These are phyloP conservation scores for Solanum virginianum DNA, from an alignment of 257 asterid species.

Conservation along the genomic window DNA sequence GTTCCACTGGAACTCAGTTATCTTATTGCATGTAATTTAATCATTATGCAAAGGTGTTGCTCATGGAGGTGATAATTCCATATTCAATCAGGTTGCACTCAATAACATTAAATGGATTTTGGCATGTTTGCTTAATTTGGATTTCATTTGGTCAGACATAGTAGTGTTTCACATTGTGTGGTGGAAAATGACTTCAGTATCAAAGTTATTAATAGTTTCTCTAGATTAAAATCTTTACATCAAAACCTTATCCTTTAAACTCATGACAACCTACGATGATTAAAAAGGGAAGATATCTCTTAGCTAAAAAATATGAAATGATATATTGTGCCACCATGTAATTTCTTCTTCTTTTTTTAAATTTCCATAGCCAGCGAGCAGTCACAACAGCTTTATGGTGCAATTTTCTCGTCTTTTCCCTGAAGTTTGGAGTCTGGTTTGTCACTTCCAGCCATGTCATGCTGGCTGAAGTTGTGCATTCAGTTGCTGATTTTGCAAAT, in stretches of 20 bases:
- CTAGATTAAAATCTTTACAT: not conserved
- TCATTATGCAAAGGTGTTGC: not conserved
- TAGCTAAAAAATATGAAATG: not conserved
- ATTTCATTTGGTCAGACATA: not conserved
- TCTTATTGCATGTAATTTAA: not conserved
- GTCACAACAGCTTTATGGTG: constrained; percentile 97
- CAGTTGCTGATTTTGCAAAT: constrained; percentile 95
- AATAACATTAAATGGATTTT: not conserved
- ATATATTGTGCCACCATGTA: not conserved
- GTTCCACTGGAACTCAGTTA: not conserved
- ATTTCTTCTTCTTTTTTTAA: not conserved
- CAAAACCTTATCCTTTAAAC: not conserved
- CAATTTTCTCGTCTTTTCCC: constrained; percentile 95
- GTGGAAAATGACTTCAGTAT: not conserved
- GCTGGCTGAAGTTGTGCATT: constrained; percentile 92
- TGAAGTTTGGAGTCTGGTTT: constrained; percentile 95
- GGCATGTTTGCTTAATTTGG: not conserved
- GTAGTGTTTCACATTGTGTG: not conserved
- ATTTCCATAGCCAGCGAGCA: constrained; percentile 69
- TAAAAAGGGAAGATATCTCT: not conserved
- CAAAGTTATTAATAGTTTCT: not conserved
- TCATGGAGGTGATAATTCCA: not conserved
- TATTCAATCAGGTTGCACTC: not conserved
- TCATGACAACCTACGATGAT: not conserved
- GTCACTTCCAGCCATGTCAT: constrained; percentile 93